phyloP scores from a whole-genome alignment of 1,139 yeast genomes.

The Suhomyces bokatorum region DNA sequence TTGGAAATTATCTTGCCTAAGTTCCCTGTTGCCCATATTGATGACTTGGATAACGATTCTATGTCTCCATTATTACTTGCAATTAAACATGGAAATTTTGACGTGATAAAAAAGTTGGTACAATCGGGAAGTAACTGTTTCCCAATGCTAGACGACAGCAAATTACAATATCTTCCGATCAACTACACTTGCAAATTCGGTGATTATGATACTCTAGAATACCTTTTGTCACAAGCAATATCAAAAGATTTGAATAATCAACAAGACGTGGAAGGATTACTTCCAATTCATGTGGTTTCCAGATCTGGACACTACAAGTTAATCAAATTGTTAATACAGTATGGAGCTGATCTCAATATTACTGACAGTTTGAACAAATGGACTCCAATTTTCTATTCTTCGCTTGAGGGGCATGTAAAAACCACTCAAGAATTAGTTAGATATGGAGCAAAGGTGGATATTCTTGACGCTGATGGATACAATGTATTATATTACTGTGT shows the following conservation, averaged over 20 bases:
- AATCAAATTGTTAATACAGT: constrained; percentile 63
- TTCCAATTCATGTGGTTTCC: constrained; percentile 86
- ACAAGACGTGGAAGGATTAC: constrained; percentile 83
- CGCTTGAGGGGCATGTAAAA: constrained; percentile 75
- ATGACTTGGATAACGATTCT: constrained; percentile 66
- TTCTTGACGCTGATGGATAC: constrained; percentile 81
- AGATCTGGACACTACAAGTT: constrained; percentile 75
- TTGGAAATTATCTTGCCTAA: constrained; percentile 45
- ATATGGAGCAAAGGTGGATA: constrained; percentile 68
- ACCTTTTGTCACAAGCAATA: constrained; percentile 43
- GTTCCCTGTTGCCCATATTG: constrained; percentile 43
- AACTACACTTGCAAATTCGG: constrained; percentile 91
- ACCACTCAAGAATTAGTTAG: constrained; percentile 72
- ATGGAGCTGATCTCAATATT: constrained; percentile 79
- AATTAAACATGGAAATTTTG: constrained; percentile 66
- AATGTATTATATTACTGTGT: constrained; percentile 87
- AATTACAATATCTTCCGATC: constrained; percentile 72
- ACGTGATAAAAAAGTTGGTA: constrained; percentile 45
- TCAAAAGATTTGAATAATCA: constrained; percentile 37
- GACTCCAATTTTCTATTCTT: constrained; percentile 93
- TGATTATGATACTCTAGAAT: constrained; percentile 66
- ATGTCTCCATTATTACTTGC: constrained; percentile 82
- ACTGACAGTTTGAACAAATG: constrained; percentile 85
- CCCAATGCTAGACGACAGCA: constrained; percentile 51
- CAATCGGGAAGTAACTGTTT: constrained; percentile 56